phyloP scores from a whole-genome alignment of 2,329 filamentous ascomycete species.

The Aureobasidium namibiae region DNA sequence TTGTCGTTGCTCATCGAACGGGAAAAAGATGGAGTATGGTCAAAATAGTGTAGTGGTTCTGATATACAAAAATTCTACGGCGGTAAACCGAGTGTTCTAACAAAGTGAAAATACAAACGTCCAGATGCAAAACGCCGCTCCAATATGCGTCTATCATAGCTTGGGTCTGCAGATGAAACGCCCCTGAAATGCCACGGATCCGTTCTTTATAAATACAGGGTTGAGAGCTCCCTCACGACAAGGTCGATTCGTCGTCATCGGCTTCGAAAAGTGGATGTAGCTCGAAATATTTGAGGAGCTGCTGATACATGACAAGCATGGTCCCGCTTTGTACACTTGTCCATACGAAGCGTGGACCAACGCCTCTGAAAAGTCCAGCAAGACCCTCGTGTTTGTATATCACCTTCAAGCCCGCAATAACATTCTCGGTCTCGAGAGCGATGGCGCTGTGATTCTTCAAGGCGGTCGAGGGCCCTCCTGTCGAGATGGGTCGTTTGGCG shows the following conservation, averaged over 20 bases:
- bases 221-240: slow-evolving; percentile 15
- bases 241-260: slow-evolving; percentile 13
- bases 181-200: neutral
- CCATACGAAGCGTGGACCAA: slow-evolving; percentile 89
- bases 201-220: neutral
- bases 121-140: slow-evolving; percentile 6
- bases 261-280: slow-evolving; percentile 33
- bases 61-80: slow-evolving; percentile 9
- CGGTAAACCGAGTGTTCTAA: neutral
- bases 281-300: slow-evolving; percentile 70
- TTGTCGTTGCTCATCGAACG: too few relatives aligned
- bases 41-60: neutral
- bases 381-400: slow-evolving; percentile 89
- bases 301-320: slow-evolving; percentile 94
- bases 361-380: slow-evolving; percentile 85
- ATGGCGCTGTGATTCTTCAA: slow-evolving; percentile 70
- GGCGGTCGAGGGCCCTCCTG: slow-evolving; percentile 78
- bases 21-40: neutral
- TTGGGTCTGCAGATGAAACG: slow-evolving; percentile 5
- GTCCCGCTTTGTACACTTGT: slow-evolving; percentile 95
- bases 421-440: slow-evolving; percentile 79
- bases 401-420: slow-evolving; percentile 71
- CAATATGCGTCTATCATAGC: slow-evolving; percentile 10
- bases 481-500: slow-evolving; percentile 67
- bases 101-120: neutral